These are phyloP conservation scores for Crithidia bombi DNA, from an alignment of 208 protist species.

Conservation along the genomic window DNA sequence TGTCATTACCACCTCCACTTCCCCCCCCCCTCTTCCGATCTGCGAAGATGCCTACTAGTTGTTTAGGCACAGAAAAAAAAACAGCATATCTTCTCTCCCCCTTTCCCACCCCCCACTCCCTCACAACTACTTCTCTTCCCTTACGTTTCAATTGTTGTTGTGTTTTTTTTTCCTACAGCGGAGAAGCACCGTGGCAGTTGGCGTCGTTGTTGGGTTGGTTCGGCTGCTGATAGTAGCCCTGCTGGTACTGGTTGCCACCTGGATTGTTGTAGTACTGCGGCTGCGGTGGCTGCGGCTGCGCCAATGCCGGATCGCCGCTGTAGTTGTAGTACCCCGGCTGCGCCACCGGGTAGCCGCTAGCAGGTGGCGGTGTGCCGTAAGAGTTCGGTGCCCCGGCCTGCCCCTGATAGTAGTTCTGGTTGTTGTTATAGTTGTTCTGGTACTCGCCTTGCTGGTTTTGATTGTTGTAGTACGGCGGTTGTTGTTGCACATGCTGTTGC, in stretches of 20 bases:
- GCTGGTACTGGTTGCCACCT: not conserved
- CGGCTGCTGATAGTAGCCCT: conserved; percentile 5
- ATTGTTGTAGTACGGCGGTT: not conserved
- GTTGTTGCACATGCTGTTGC: conserved; percentile 15
- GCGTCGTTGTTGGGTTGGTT: not conserved
- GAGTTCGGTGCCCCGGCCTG: not conserved
- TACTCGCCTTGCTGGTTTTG: conserved; percentile 1
- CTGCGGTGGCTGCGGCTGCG: not conserved
- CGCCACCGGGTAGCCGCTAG: conserved; percentile 21
- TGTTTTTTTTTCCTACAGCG: not conserved
- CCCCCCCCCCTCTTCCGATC: too few species aligned
- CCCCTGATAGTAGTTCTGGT: conserved; percentile 11
- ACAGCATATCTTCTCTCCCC: too few species aligned
- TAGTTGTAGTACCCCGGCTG: conserved; percentile 41
- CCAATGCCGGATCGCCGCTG: conserved; percentile 16
- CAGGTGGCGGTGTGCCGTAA: conserved; percentile 24
- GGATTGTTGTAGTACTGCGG: conserved; percentile 22
- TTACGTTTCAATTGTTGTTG: not conserved
- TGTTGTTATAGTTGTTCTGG: conserved; percentile 10
- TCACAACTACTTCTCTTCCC: too few species aligned
- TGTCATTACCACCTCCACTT: too few species aligned
- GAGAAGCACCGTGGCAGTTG: not conserved
- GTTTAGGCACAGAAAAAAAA: too few species aligned
- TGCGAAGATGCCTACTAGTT: too few species aligned
- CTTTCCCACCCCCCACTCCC: too few species aligned